Base-by-base conservation (phyloP, 176 grass and related monocot species). In the Tuctoria greenei region DNA sequence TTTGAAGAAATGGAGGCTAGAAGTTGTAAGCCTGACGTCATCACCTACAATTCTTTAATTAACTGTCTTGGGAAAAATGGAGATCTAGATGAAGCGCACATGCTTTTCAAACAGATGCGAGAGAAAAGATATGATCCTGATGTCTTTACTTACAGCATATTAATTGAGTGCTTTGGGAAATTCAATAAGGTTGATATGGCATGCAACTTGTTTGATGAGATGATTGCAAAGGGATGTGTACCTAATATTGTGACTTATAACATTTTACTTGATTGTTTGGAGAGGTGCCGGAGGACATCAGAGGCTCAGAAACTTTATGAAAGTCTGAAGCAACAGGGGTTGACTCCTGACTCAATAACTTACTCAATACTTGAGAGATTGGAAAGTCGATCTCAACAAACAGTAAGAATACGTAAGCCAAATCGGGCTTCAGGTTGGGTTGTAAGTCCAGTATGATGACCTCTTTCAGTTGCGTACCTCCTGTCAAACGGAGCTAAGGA, bases 131-230 rank as follows among this genome's bases (percentile, higher is more conserved):
- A 94, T 70, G 83, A 90, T 79, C 91, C 91, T 72, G 95, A 99
- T 92, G 95, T 99, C 55, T 85, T 92, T 41, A 94, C 95, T 62
- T 99, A 95, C 39, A 95, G 89, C 88, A 99, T 84, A 43, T 75
- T 99, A 47, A 99, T 99, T 59, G 95, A 99, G 55, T 99, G 91
- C 81, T 95, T 99, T 90, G 95, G 95, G 14, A 99, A 99, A 92
- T 89, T 56, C 18, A 92, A 88, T 61, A 94, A 94, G 79, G 73
- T 94, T 88, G 85, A 95, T 79, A 95, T 92, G 91, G 89, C 95
- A 81, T 94, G 86, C 72, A 80, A 67, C 65, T 85, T 99, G 61
- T 99, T 99, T 69, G 89, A 92, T 86, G 80, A 95, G 41, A 99
- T 99, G 91, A 76, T 95, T 77, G 75, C 39, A 56, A 73, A 90